Conservation (phyloP, 768 basidiomycete genomes). For the Mycena belliarum region DNA sequence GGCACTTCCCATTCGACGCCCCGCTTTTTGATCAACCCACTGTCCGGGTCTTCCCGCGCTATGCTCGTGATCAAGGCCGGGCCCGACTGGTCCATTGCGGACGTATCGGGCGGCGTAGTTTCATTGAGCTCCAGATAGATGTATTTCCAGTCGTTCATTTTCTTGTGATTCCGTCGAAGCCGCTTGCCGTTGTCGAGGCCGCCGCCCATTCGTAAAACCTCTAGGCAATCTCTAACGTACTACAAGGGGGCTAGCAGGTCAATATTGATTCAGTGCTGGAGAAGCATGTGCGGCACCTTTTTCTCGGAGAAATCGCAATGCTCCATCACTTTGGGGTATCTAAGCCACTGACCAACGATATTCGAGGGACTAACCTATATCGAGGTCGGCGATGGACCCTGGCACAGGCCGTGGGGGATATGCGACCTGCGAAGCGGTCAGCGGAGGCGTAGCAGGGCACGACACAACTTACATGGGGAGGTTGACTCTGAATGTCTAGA, state of each 20-base stretch:
- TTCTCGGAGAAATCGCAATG: conserved; percentile 87
- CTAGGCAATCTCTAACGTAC: conserved; percentile 98
- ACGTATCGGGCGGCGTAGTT: conserved; percentile 2
- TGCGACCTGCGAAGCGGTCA: no score
- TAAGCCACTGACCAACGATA: not conserved
- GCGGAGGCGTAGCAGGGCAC: no score
- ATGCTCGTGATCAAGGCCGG: not conserved
- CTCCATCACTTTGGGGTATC: conserved; percentile 61
- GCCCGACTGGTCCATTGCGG: conserved; percentile 6
- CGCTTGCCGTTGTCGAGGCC: conserved; percentile 83
- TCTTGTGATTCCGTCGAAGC: conserved; percentile 59
- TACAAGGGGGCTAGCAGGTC: conserved; percentile 33
- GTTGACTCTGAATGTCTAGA: conserved; percentile 62
- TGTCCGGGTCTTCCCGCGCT: conserved; percentile 45
- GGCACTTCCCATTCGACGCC: conserved; percentile 62
- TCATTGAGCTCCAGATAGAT: conserved; percentile 69
- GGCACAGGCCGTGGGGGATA: conserved; percentile 88
- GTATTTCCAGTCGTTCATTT: conserved; percentile 84
- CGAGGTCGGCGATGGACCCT: conserved; percentile 86
- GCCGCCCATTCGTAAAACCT: conserved; percentile 88
- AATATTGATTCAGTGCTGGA: conserved; percentile 12
- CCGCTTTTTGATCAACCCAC: conserved; percentile 58
- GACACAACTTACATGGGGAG: no score
- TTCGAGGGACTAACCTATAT: conserved; percentile 37
- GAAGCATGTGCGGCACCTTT: no score